phyloP scores from a whole-genome alignment of 164 flowering plant genomes.

The Chimonanthus salicifolius region DNA sequence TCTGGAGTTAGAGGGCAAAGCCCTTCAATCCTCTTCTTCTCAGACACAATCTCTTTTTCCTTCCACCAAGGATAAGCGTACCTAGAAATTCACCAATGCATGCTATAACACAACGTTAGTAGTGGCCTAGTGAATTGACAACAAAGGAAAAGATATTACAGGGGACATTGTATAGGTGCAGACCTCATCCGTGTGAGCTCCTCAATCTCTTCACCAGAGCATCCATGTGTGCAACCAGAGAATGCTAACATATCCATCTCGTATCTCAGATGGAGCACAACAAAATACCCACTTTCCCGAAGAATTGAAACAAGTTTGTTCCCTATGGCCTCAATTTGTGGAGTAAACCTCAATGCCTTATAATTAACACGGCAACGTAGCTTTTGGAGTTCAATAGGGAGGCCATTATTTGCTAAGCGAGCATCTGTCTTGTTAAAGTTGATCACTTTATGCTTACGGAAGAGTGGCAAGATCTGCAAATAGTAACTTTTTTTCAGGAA shows the following conservation, averaged over 20 bases:
- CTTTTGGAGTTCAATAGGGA: slow-evolving; percentile 54
- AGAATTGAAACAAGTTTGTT: slow-evolving; percentile 50
- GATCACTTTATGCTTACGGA: slow-evolving; percentile 45
- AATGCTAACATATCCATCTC: slow-evolving; percentile 95
- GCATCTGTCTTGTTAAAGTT: slow-evolving; percentile 77
- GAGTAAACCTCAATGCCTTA: slow-evolving; percentile 66
- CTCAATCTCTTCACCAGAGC: slow-evolving; percentile 51
- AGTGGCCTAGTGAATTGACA: neutral
- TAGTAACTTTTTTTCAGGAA: neutral
- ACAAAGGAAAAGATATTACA: neutral
- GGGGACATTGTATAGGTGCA: neutral
- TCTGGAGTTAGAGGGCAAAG: slow-evolving; percentile 88
- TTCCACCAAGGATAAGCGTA: slow-evolving; percentile 93
- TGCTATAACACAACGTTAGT: neutral
- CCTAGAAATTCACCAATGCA: slow-evolving; percentile 29
- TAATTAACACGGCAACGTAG: slow-evolving; percentile 79
- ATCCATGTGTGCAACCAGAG: slow-evolving; percentile 83
- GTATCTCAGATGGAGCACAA: slow-evolving; percentile 75
- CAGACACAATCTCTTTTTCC: slow-evolving; percentile 76
- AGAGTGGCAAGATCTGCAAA: slow-evolving; percentile 69
- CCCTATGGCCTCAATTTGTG: slow-evolving; percentile 65
- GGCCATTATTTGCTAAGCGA: slow-evolving; percentile 76
- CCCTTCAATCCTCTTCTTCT: slow-evolving; percentile 64
- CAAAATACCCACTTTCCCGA: slow-evolving; percentile 48
- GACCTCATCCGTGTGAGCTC: slow-evolving; percentile 72